Evolutionary conservation across 192 early-diverging fungal species (phyloP).

Genomic region (Coemansia sp.): DNA sequence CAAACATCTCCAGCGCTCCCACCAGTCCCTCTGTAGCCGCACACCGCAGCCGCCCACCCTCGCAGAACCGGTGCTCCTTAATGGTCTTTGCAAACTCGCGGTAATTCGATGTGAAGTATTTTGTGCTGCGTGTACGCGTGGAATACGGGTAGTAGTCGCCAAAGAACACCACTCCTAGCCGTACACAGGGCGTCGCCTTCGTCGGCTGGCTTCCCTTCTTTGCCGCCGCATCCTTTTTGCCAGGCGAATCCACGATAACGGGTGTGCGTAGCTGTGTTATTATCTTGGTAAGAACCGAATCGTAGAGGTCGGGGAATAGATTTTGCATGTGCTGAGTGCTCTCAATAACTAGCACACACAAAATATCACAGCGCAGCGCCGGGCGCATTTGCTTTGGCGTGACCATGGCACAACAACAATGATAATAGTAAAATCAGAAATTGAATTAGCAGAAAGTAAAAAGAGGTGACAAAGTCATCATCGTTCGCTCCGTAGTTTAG

Average conservation of each 20-base stretch:
- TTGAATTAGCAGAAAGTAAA: neutral
- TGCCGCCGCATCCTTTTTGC: conserved; percentile 21
- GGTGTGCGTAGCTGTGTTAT: conserved; percentile 55
- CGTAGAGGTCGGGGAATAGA: conserved; percentile 52
- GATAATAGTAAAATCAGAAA: neutral
- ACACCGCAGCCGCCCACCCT: conserved; percentile 52
- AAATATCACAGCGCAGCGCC: conserved; percentile 53
- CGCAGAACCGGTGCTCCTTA: conserved; percentile 52
- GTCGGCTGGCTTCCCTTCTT: conserved; percentile 26
- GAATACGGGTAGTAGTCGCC: conserved; percentile 59
- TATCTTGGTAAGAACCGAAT: conserved; percentile 42
- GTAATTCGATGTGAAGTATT: conserved; percentile 60
- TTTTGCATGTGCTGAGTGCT: conserved; percentile 54
- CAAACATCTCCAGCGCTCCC: conserved; percentile 57
- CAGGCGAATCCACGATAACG: conserved; percentile 28
- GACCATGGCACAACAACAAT: conserved; percentile 26
- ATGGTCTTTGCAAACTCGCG: conserved; percentile 55
- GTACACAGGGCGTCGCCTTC: conserved; percentile 53
- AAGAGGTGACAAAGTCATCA: neutral
- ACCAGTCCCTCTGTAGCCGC: conserved; percentile 56
- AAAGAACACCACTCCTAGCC: conserved; percentile 57
- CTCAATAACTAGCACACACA: conserved; percentile 57
- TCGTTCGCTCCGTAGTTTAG: neutral
- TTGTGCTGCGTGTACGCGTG: conserved; percentile 46
- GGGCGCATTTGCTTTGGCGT: conserved; percentile 51